Conservation (phyloP, 164 flowering plant genomes). For the Echeveria elegans region DNA sequence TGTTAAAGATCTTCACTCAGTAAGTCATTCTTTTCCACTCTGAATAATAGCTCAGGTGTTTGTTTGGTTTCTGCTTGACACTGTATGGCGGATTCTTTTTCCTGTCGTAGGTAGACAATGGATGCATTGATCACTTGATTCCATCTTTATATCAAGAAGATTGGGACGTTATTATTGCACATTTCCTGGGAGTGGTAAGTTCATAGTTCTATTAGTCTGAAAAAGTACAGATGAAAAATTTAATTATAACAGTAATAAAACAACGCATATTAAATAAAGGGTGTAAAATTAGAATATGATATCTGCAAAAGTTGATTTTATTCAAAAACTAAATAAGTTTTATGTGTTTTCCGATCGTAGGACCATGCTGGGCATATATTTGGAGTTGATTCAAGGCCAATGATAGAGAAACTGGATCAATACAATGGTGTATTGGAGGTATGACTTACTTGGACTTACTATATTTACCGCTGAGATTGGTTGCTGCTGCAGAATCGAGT, state of each 20-base stretch:
- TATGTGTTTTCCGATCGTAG: no score
- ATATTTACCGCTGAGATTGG: neutral
- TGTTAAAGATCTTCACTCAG: conserved; percentile 96
- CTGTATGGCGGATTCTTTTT: neutral
- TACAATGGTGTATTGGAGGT: conserved; percentile 77
- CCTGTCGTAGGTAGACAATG: conserved; percentile 79
- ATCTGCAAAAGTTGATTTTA: no score
- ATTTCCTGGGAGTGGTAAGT: conserved; percentile 98
- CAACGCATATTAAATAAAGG: neutral
- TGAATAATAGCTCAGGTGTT: neutral
- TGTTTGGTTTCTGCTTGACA: neutral
- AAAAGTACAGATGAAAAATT: no score
- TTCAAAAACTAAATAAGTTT: no score
- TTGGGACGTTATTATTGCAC: conserved; percentile 99
- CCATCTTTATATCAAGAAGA: conserved; percentile 68
- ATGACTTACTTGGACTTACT: conserved; percentile 6
- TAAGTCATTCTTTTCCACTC: conserved; percentile 18
- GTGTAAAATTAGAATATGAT: no score
- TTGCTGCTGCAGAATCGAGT: neutral
- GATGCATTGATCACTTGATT: conserved; percentile 74
- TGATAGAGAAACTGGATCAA: conserved; percentile 87
- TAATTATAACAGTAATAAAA: no score
- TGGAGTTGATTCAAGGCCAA: conserved; percentile 87
- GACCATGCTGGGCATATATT: conserved; percentile 99
- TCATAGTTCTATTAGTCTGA: no score